Evolutionary conservation across 2,329 filamentous ascomycete species (phyloP), one percentile per base, ranked within the genome.

Genomic region (Colletotrichum tropicale): DNA sequence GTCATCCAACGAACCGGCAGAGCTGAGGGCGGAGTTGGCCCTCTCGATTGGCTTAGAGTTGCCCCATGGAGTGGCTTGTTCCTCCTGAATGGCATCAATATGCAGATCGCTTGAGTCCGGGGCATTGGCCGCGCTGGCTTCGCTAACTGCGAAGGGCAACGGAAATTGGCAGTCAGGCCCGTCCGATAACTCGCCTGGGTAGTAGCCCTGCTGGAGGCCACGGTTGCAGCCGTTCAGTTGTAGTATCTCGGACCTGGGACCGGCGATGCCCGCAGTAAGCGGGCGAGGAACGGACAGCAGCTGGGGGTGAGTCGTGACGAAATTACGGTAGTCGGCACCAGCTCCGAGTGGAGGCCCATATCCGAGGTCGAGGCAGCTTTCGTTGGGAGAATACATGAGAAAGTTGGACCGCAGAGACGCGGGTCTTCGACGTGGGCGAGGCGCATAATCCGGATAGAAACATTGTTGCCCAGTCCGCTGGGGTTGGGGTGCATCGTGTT

Each of bases 201-300:
- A 48, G 43, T 21, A 48, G 10, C n/a, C 43, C n/a, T 48, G n/a
- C n/a, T 48, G n/a, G 10, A 48, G 10, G n/a, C n/a, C 43, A 48
- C 2, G 43, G 10, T 21, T 48, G 43, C 9, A 1, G 43, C 43
- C 43, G 18, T 21, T 1, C 9, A 1, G 43, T 48, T n/a, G 43
- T 21, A 48, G 4, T 21, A 48, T 48, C 2, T 48, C 43, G 10
- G 4, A 2, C 43, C 43, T 21, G 2, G 43, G 10, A 13, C 43
- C 10, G n/a, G 2, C 10, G 10, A 48, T 48, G n/a, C 2, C 43
- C n/a, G 43, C 43, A 1, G 38, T n/a, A 1, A n/a, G 38, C 0
- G 38, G 38, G 18, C 38, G 38, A 43, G 38, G 38, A 43, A 48
- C 0, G 1, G 18, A 48, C 9, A 48, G 0, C n/a, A 48, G 43